Evolutionary conservation across 2,329 filamentous ascomycete species (phyloP).

Genomic region (Coniochaeta sp.): DNA sequence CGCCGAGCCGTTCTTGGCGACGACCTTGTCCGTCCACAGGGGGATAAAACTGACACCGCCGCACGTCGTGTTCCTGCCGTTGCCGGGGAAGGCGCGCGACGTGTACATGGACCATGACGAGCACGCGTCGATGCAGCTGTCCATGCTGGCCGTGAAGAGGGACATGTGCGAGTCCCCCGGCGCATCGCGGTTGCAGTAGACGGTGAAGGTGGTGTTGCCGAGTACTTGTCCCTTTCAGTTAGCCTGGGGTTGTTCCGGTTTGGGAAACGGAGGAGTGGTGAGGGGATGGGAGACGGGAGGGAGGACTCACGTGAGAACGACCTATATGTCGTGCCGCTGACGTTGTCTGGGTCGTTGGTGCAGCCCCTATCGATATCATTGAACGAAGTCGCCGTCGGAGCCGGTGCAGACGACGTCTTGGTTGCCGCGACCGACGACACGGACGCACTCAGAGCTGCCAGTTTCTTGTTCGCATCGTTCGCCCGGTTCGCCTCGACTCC

Average conservation of each 20-base stretch:
- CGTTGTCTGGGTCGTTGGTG: slow-evolving; percentile 23
- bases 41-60: slow-evolving; percentile 33
- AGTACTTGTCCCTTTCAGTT: slow-evolving; percentile 23
- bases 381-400: slow-evolving; percentile 18
- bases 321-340: slow-evolving; percentile 31
- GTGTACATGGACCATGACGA: slow-evolving; percentile 29
- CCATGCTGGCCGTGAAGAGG: slow-evolving; percentile 34
- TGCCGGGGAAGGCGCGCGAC: slow-evolving; percentile 17
- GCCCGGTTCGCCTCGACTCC: slow-evolving; percentile 33
- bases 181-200: slow-evolving; percentile 37
- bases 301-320: slow-evolving; percentile 26
- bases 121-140: slow-evolving; percentile 41
- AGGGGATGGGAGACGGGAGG: not conserved
- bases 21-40: slow-evolving; percentile 30
- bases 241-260: not conserved
- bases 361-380: slow-evolving; percentile 32
- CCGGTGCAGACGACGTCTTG: slow-evolving; percentile 12
- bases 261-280: slow-evolving; percentile 6
- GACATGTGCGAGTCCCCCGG: slow-evolving; percentile 27
- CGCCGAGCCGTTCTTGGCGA: slow-evolving; percentile 23
- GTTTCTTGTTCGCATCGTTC: slow-evolving; percentile 25
- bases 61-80: slow-evolving; percentile 26
- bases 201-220: slow-evolving; percentile 26
- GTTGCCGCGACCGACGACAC: slow-evolving; percentile 10
- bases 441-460: slow-evolving; percentile 21